Conservation (phyloP, 768 basidiomycete genomes). For the Mycena floridula region DNA sequence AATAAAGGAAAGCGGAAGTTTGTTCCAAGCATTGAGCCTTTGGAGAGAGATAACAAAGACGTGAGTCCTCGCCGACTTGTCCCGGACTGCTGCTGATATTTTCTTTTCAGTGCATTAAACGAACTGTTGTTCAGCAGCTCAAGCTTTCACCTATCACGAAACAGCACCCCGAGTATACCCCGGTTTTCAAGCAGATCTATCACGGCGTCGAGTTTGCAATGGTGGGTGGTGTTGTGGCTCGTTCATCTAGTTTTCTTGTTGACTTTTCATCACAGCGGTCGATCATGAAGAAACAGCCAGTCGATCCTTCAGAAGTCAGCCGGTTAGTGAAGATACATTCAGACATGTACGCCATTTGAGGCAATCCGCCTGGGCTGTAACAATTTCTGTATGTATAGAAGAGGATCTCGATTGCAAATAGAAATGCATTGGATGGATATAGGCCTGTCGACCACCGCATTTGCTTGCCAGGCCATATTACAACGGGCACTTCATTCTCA, state of each 20-base stretch:
- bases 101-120: slow-evolving; percentile 36
- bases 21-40: slow-evolving; percentile 13
- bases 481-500: no score
- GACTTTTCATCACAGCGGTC: slow-evolving; percentile 31
- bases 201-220: slow-evolving; percentile 46
- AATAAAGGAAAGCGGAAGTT: slow-evolving; percentile 23
- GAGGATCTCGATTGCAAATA: no score
- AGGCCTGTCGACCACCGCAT: no score
- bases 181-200: slow-evolving; percentile 39
- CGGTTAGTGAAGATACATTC: slow-evolving; percentile 36
- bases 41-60: slow-evolving; percentile 58
- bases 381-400: no score
- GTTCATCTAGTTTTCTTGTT: neutral
- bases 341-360: slow-evolving; percentile 43
- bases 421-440: no score
- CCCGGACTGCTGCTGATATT: neutral
- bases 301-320: slow-evolving; percentile 30
- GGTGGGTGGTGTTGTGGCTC: slow-evolving; percentile 23
- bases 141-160: slow-evolving; percentile 34
- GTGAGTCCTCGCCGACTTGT: slow-evolving; percentile 34
- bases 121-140: slow-evolving; percentile 34
- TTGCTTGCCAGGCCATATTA: no score
- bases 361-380: no score
- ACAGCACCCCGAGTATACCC: slow-evolving; percentile 45
- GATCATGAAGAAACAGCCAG: slow-evolving; percentile 29